These are phyloP conservation scores for Pseudogymnoascus sp. DNA, from an alignment of 2,329 filamentous ascomycete genomes.

Conservation along the genomic window DNA sequence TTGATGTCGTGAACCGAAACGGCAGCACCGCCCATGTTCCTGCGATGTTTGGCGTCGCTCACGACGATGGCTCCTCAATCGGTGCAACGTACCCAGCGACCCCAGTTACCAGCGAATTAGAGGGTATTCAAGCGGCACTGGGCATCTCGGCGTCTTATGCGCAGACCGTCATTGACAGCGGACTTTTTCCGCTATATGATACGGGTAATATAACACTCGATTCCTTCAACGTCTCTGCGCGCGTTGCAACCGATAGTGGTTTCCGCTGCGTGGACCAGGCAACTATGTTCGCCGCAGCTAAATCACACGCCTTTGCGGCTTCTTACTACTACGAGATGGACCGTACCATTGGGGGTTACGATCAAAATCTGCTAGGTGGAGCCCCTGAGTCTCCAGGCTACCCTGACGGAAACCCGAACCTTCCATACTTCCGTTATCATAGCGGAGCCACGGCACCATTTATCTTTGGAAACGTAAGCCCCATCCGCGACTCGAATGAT, in stretches of 20 bases:
- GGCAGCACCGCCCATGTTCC: conserved; percentile 40
- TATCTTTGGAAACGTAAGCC: conserved; percentile 38
- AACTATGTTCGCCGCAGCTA: conserved; percentile 40
- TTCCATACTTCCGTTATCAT: conserved; percentile 47
- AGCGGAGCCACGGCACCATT: conserved; percentile 38
- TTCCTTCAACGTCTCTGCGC: conserved; percentile 45
- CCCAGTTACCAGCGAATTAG: conserved; percentile 33
- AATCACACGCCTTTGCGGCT: conserved; percentile 36
- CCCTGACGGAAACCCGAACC: conserved; percentile 40
- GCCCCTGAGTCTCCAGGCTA: conserved; percentile 34
- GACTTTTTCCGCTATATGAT: conserved; percentile 41
- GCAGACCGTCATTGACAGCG: conserved; percentile 35
- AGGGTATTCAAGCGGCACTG: conserved; percentile 38
- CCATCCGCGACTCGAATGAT: conserved; percentile 38
- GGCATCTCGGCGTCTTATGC: conserved; percentile 38
- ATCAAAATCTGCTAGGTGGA: conserved; percentile 43
- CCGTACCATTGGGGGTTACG: conserved; percentile 40
- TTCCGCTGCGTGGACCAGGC: conserved; percentile 50
- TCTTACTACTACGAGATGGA: conserved; percentile 47
- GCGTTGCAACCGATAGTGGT: conserved; percentile 44
- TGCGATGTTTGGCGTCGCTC: conserved; percentile 43
- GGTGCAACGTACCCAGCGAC: conserved; percentile 36
- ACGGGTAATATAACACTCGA: conserved; percentile 46
- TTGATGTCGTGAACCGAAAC: conserved; percentile 37
- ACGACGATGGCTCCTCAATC: conserved; percentile 45